Evolutionary conservation across 805 yeast genomes (phyloP), one percentile per base, ranked within the genome.

Genomic region (Candida sphagnicola): DNA sequence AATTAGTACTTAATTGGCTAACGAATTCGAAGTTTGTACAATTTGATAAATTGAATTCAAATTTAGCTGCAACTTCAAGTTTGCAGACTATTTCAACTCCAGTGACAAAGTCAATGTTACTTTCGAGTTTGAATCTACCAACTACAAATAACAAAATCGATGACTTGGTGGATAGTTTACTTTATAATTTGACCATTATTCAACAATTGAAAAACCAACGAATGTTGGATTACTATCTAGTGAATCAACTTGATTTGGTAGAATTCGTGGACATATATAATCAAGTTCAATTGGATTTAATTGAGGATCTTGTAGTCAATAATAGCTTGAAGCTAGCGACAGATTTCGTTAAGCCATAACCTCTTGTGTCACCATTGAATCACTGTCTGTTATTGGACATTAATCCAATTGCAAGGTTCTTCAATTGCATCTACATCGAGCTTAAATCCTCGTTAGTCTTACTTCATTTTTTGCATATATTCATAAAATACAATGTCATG

Each of bases 101-200:
- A 19, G 35, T 28, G 44, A 43, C 31, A 16, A 25, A 12, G 13
- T 34, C 14, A 26, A 40, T 34, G 33, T 35, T 23, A 6, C 40
- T n/a, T 24, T 35, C 10, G 34, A 29, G 11, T 38, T 43, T 40
- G 41, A 43, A 8, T 34, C 18, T 10, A 39, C 46, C 35, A 6
- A 21, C 25, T 12, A n/a, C 41, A 17, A 33, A 50, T 30, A 41
- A 45, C 5, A 68, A 68, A 41, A 40, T 57, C 13, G 74, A 68
- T 41, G 74, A 68, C 48, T 54, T 68, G 45, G 53, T 65, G n/a
- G 74, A 68, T 43, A 56, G 65, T 14, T 48, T 65, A 18, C 48
- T 68, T 23, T 68, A 68, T 42, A 62, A 54, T 39, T 40, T 61
- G 5, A 59, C 60, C 11, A 47, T 56, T 4, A 43, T 50, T n/a